Evolutionary conservation across 768 basidiomycete species (phyloP).

Genomic region (Tremella fuciformis): DNA sequence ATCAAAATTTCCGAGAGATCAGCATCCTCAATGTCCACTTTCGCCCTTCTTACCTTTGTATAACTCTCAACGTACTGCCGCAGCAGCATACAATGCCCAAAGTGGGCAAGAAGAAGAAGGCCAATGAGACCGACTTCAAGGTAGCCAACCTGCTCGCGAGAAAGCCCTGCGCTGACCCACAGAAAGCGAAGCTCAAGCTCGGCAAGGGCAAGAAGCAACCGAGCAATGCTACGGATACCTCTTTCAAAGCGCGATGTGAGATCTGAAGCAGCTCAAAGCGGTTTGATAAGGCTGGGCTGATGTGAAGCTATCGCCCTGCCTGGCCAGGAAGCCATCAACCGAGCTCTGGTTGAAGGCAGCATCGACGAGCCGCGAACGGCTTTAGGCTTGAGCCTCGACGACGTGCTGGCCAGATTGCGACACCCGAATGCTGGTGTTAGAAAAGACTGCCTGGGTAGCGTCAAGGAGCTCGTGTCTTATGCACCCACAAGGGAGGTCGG

Average conservation of each 20-base stretch:
- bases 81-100: conserved; percentile 66
- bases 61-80: neutral
- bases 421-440: conserved; percentile 78
- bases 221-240: conserved; percentile 86
- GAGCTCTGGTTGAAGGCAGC: conserved; percentile 52
- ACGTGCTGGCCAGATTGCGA: conserved; percentile 72
- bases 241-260: conserved; percentile 90
- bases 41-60: neutral
- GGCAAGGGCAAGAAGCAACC: conserved; percentile 86
- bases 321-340: conserved; percentile 60
- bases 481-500: conserved; percentile 37
- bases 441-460: conserved; percentile 59
- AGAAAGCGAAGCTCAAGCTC: conserved; percentile 96
- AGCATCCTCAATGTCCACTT: conserved; percentile 1
- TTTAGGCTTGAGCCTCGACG: conserved; percentile 69
- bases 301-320: conserved; percentile 80
- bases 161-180: no score
- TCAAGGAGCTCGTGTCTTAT: conserved; percentile 40
- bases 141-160: conserved; percentile 53
- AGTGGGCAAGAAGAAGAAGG: conserved; percentile 78
- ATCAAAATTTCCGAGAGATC: conserved; percentile 9
- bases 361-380: conserved; percentile 68
- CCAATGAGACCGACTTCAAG: conserved; percentile 69
- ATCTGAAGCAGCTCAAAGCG: conserved; percentile 14
- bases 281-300: neutral